Base-by-base conservation (phyloP, 768 basidiomycete species). In the Xanthoconium purpureum region DNA sequence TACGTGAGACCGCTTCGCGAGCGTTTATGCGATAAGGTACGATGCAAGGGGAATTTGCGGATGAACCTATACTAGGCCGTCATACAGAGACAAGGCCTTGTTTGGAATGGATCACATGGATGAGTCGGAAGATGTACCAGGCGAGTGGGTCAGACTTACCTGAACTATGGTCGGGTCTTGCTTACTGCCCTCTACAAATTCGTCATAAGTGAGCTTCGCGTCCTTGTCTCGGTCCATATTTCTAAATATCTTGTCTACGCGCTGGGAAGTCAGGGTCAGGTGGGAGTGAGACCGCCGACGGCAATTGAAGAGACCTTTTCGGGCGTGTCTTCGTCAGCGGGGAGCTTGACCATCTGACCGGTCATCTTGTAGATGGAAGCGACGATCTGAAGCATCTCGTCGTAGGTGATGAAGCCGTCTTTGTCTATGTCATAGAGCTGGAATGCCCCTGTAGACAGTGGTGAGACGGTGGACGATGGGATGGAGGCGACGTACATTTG, bases 311-410 rank as follows among this genome's bases (percentile, higher is more conserved):
- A 51, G 64, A 85, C 95, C 91, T 98, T 99, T 74, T 98, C 94
- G 2, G 97, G 96, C n/a, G 97, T 99, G 76, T 98, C 95, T 74
- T 99, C 97, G 70, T 98, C 97, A 39, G 87, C 79, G n/a, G 97
- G 95, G 20, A 98, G 84, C 71, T 94, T 95, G 61, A 98, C 96
- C 95, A 98, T 98, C 73, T 95, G 87, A 18, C 97, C 97, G 5
- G 97, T 98, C 97, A 99, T 98, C 83, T 96, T 98, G 81, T 98
- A 99, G 76, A 99, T 99, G 44, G 93, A 89, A 66, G 89, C 84
- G 10, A 99, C 97, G 70, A 99, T 99, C 77, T 92, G 87, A 33
- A 98, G 85, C 97, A 99, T 99, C 77, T 99, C 97, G 68, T 94
- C 88, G 74, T 98, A 98, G 39, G 97, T 97, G 77, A 99, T 98